These are phyloP conservation scores for Tothia fuscella DNA, from an alignment of 2,329 filamentous ascomycete species.

Conservation along the genomic window DNA sequence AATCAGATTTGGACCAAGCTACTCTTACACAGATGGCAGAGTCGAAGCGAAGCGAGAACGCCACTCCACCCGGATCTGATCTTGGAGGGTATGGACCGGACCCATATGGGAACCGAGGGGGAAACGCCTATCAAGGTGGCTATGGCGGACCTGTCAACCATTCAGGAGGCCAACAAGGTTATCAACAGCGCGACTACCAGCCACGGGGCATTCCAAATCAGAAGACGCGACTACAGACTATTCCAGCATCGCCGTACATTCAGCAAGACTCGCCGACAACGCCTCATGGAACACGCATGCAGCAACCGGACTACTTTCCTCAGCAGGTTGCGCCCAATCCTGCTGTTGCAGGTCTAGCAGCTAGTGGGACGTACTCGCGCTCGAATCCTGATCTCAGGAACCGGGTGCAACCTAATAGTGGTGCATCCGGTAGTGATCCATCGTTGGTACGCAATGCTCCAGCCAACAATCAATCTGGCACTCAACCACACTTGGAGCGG, in stretches of 20 bases:
- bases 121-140: not conserved
- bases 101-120: not conserved
- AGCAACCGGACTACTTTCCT: not conserved
- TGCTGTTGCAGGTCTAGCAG: not conserved
- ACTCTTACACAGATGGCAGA: conserved; percentile 72
- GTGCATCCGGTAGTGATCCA: not conserved
- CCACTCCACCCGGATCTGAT: conserved; percentile 28
- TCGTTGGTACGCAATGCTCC: not conserved
- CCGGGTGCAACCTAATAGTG: not conserved
- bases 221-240: conserved; percentile 9
- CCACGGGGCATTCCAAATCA: not conserved
- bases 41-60: no score
- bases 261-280: conserved; percentile 7
- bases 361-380: no score
- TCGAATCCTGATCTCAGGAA: no score
- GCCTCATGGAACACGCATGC: not conserved
- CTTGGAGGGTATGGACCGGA: not conserved
- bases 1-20: conserved; percentile 68
- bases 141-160: not conserved
- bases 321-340: not conserved
- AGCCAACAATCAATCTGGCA: no score
- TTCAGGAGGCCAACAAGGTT: not conserved
- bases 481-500: no score
- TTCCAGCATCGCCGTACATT: conserved; percentile 12
- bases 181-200: conserved; percentile 4